Evolutionary conservation across 768 basidiomycete genomes (phyloP), one percentile per base, ranked within the genome.

Genomic region (Podaxis mareebaensis): DNA sequence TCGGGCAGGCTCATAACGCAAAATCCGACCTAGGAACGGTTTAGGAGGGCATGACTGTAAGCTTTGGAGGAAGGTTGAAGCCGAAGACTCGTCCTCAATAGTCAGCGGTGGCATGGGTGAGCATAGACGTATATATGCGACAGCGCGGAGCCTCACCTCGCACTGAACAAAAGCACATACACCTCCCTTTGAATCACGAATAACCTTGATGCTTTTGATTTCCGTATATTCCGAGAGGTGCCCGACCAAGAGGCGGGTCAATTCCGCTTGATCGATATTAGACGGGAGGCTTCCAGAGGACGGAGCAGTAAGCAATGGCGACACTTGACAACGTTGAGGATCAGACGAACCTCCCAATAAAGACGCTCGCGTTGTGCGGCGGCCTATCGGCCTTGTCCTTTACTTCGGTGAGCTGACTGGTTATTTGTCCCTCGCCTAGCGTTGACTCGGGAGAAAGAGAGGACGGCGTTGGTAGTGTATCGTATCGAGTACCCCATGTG

Each of bases 101-200:
- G 62, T 64, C 64, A 64, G 68, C 67, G 67, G 60, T 59, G 67
- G 3, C 46, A 60, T 61, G 49, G 1, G 44, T 13, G 38, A 24
- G 20, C 26, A 62, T 58, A 51, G 26, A 22, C 51, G 36, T 42
- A 60, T 66, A 44, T 30, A 24, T 36, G 28, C 13, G 13, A 56
- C 56, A 56, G 39, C 28, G 1, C 24, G 60, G 53, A 17, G 49
- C 66, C 79, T 49, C 69, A 92, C 92, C 80, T 91, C 83, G 80
- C 91, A 93, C 75, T 93, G 92, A 24, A 92, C 87, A 72, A 94
- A 94, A 61, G 92, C 92, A 70, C 92, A 93, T 51, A 90, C 84
- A 13, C 90, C 88, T 42, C 90, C 90, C 72, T 87, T 89, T 62
- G 82, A 84, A 73, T 92, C 90, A 61, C 87, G 87, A 46, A 92